A percentile compares a stretch with the other conserved stretches of the same genome.
These are phyloP conservation scores for Fraxinus xanthoxyloides DNA, from an alignment of 305 asterid species.

Conservation along the genomic window DNA sequence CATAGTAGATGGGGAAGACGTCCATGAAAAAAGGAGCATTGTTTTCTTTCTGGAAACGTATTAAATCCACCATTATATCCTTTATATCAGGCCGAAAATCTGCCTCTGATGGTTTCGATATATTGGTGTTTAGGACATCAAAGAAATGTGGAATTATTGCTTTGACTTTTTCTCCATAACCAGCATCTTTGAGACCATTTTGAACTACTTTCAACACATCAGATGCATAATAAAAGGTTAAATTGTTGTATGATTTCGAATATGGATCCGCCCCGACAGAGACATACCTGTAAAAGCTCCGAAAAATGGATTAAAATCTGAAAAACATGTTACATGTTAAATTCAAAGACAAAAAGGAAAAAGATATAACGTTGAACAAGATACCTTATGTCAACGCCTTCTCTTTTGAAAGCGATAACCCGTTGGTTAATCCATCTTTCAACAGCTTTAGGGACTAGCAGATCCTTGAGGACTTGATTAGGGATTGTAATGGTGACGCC, in stretches of 20 bases:
- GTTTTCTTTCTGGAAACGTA: neutral
- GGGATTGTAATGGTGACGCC: constrained; percentile 28
- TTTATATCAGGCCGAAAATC: constrained; percentile 23
- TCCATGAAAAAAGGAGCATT: constrained; percentile 22
- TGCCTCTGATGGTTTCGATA: constrained; percentile 14
- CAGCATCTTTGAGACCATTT: neutral
- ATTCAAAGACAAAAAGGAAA: neutral
- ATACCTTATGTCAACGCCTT: neutral
- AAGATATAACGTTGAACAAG: neutral
- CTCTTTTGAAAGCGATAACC: neutral
- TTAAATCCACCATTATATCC: neutral
- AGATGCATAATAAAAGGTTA: neutral
- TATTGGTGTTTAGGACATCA: neutral
- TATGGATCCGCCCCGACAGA: neutral
- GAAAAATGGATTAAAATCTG: neutral
- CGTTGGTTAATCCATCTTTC: constrained; percentile 7
- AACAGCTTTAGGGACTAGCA: neutral
- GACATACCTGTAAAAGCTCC: constrained; percentile 23
- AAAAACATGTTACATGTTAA: neutral
- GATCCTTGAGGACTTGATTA: neutral
- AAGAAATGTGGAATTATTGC: constrained; percentile 16
- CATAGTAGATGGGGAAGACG: neutral
- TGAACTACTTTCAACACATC: neutral
- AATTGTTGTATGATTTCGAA: neutral
- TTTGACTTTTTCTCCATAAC: neutral